phyloP scores from a whole-genome alignment of 306 rosid species.

The Acacia crassicarpa region DNA sequence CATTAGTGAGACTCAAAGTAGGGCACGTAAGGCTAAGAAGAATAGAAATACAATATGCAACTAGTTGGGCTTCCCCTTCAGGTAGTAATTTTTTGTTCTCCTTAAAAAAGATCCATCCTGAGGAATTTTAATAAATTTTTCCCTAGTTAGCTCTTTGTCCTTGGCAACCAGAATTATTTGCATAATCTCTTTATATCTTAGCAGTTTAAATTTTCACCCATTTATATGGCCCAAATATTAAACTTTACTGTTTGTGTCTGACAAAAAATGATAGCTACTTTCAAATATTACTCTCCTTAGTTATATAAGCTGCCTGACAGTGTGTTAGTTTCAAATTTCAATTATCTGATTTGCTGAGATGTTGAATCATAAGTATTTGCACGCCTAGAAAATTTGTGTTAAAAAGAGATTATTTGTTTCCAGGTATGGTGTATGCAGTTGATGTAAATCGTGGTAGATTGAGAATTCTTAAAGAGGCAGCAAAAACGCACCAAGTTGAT shows the following conservation, averaged over 20 bases:
- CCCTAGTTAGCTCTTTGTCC: not conserved
- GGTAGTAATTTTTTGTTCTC: not conserved
- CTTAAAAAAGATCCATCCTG: not conserved
- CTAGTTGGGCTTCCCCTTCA: too few relatives aligned
- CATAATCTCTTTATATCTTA: not conserved
- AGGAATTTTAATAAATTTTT: not conserved
- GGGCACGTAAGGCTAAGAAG: too few relatives aligned
- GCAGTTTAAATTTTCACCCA: not conserved
- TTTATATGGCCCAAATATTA: not conserved
- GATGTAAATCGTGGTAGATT: constrained; percentile 78
- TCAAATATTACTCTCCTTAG: not conserved
- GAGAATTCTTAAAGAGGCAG: constrained; percentile 85
- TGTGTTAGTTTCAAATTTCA: not conserved
- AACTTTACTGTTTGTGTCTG: too few relatives aligned
- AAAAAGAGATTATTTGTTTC: constrained; percentile 28
- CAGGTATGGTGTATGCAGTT: constrained; percentile 71
- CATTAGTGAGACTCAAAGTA: too few relatives aligned
- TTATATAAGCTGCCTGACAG: not conserved
- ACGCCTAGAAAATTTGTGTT: not conserved
- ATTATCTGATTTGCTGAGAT: constrained; percentile 14
- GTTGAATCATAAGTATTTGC: constrained; percentile 3
- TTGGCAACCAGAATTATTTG: not conserved
- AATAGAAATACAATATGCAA: too few relatives aligned
- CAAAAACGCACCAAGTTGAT: constrained; percentile 77
- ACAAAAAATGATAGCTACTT: not conserved